Base-by-base conservation (phyloP, 371 early-diverging fungal genomes). In the Basidiobolus heterosporus region DNA sequence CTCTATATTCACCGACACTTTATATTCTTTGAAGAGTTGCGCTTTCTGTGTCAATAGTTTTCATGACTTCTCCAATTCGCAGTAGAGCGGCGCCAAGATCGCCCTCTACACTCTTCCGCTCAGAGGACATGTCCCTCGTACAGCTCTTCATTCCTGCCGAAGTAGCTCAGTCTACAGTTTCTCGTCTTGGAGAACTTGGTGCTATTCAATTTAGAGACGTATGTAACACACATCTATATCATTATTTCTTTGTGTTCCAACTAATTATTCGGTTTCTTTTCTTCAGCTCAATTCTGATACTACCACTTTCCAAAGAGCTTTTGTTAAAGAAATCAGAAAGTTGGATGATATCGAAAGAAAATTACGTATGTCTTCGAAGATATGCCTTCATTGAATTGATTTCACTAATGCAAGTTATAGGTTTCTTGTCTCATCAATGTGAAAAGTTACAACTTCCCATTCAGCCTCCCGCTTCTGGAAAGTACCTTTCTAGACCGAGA, bases 231-330 rank as follows among this genome's bases (percentile, higher is more conserved):
- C 14, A 57, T 36, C 20, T 8, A 6, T 9, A 23, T 30, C 2
- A 23, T 44, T 35, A 17, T n/a, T 36, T 19, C 41, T 14, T 17
- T 2, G 1, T 14, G 3, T 16, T 5, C 38, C 43, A 21, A 45
- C 20, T 22, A 41, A 35, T 20, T 18, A 3, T 55, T n/a, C 2
- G 13, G 21, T 3, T 30, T 4, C 19, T 4, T 1, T 20, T 48
- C 39, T 41, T 39, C 17, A 85, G 87, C 70, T 95, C 47, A 95
- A 97, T 65, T 77, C 87, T 37, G 82, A 86, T 36, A 85, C 86
- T 24, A 95, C 88, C 62, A 91, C 95, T 19, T 97, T 97, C 58
- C 95, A 95, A 66, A 80, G 98, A 36, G 78, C 90, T n/a, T 95
- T 91, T 64, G 94, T 90, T 18, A 68, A 66, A 44, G 91, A 91